Conservation (phyloP, 805 yeast genomes). For the Ogataea trehalophila region DNA sequence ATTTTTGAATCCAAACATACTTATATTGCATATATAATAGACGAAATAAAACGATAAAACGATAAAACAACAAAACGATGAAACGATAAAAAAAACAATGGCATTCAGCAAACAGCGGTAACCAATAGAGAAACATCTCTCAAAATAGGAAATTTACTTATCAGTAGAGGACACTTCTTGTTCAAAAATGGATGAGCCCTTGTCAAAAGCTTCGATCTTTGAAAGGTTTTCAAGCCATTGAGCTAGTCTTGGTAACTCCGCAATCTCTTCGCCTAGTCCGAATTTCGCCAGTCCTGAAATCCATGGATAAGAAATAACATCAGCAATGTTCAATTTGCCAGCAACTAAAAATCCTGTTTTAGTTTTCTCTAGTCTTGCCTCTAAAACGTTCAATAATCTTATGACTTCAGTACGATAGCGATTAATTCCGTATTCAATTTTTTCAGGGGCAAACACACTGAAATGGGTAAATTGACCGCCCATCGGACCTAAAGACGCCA, state of each 20-base stretch:
- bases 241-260: slow-evolving; percentile 35
- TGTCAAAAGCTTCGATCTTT: slow-evolving; percentile 30
- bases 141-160: not conserved
- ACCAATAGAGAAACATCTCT: slow-evolving; percentile 32
- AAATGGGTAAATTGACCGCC: slow-evolving; percentile 59
- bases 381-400: slow-evolving; percentile 51
- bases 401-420: slow-evolving; percentile 48
- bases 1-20: too few species aligned
- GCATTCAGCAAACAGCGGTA: slow-evolving; percentile 3
- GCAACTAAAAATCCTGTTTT: slow-evolving; percentile 55
- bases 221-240: slow-evolving; percentile 37
- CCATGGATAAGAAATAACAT: slow-evolving; percentile 49
- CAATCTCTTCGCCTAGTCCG: slow-evolving; percentile 28
- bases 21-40: too few species aligned
- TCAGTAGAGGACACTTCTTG: not conserved
- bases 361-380: slow-evolving; percentile 43
- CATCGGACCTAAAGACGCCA: slow-evolving; percentile 58
- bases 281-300: slow-evolving; percentile 12
- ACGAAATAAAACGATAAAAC: not conserved
- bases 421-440: slow-evolving; percentile 48
- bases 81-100: not conserved
- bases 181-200: slow-evolving; percentile 19
- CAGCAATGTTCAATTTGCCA: slow-evolving; percentile 55
- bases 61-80: too few species aligned
- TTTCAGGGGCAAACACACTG: slow-evolving; percentile 39